A percentile compares a stretch with the other conserved stretches of the same genome.
These are phyloP conservation scores for Populus hybrid DNA, from an alignment of 441 rosid genomes.

Conservation along the genomic window DNA sequence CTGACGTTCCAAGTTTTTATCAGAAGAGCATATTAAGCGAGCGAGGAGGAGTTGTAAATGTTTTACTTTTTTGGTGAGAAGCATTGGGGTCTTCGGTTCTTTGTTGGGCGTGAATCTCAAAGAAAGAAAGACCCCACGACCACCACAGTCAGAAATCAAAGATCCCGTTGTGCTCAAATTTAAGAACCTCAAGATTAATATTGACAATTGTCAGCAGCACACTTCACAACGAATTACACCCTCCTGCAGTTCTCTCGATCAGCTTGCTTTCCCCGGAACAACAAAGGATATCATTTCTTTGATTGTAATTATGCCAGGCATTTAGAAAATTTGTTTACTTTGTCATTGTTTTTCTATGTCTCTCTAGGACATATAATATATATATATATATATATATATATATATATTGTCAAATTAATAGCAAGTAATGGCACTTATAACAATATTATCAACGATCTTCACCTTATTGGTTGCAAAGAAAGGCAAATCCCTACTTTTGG, in stretches of 20 bases:
- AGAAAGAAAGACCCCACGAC: not conserved
- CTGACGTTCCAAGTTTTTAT: conserved; percentile 57
- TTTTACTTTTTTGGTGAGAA: conserved; percentile 29
- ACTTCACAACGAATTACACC: not conserved
- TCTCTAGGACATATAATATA: not conserved
- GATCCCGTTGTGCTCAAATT: conserved; percentile 7
- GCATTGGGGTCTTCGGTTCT: conserved; percentile 14
- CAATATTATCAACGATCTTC: not conserved
- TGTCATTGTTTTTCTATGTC: not conserved
- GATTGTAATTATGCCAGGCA: conserved; percentile 9
- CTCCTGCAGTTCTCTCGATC: not conserved
- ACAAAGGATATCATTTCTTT: not conserved
- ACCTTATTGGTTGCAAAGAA: conserved; percentile 35
- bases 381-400: not conserved
- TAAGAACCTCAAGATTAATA: not conserved
- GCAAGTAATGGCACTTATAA: not conserved
- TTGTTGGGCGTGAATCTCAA: not conserved
- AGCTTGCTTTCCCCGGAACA: not conserved
- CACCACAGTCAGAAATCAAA: not conserved
- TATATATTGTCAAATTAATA: too few relatives aligned
- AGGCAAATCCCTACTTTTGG: conserved; percentile 47
- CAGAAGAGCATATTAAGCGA: conserved; percentile 55
- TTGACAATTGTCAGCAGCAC: conserved; percentile 16
- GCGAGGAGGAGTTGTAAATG: conserved; percentile 28
- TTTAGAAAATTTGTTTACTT: conserved; percentile 13